Conservation (phyloP, 352 stramenopile species). For the Elongisporangium senticosum region DNA sequence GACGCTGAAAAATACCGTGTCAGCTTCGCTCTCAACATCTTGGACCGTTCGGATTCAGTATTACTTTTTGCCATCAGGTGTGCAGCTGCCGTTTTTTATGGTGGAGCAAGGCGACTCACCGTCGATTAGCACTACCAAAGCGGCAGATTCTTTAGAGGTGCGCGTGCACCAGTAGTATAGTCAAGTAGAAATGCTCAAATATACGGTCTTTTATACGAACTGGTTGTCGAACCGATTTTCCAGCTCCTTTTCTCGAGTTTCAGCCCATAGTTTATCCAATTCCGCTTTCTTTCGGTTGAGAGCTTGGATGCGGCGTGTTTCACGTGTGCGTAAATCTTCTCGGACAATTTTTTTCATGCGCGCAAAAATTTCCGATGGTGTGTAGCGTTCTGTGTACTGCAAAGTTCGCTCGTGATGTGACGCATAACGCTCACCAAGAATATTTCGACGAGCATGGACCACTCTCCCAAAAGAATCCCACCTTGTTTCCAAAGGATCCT, state of each 20-base stretch:
- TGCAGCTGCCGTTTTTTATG: neutral
- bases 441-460: slow-evolving; percentile 6
- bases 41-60: neutral
- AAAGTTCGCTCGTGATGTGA: slow-evolving; percentile 5
- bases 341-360: slow-evolving; percentile 21
- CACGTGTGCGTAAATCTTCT: slow-evolving; percentile 19
- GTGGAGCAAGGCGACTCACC: neutral
- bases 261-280: slow-evolving; percentile 8
- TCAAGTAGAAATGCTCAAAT: neutral
- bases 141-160: neutral
- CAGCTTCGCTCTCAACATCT: neutral
- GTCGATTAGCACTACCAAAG: neutral
- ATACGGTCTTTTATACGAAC: slow-evolving; percentile 7
- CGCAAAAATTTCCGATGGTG: slow-evolving; percentile 17
- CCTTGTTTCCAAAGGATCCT: neutral
- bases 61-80: neutral
- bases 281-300: slow-evolving; percentile 18
- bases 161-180: neutral
- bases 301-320: slow-evolving; percentile 21
- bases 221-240: slow-evolving; percentile 26
- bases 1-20: neutral
- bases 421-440: slow-evolving; percentile 22
- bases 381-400: slow-evolving; percentile 14
- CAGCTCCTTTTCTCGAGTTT: slow-evolving; percentile 16
- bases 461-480: neutral